Percentiles rank a stretch among this genome's conserved stretches.
Conservation (phyloP, 495 filamentous ascomycete species). For the Pyrenula massariospora region DNA sequence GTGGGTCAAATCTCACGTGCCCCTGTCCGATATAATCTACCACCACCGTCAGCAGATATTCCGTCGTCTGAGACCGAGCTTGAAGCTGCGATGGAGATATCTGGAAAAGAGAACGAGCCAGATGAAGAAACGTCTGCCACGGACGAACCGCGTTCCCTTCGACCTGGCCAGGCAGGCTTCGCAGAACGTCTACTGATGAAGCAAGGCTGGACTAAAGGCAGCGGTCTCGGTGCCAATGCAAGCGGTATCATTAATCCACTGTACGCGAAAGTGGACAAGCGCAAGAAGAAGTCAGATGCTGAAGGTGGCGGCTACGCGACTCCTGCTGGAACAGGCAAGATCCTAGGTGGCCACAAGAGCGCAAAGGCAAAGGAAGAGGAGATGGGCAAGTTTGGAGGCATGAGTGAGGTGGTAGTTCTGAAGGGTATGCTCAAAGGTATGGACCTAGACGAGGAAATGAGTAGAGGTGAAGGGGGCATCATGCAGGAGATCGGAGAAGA, state of each 20-base stretch:
- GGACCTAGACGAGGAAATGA: conserved; percentile 56
- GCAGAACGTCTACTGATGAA: conserved; percentile 80
- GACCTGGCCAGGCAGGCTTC: conserved; percentile 74
- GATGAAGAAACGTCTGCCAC: conserved; percentile 34
- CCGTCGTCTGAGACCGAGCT: conserved; percentile 45
- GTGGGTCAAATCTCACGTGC: conserved; percentile 57
- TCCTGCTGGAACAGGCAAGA: conserved; percentile 60
- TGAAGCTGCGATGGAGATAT: conserved; percentile 26
- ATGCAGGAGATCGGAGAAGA: conserved; percentile 92
- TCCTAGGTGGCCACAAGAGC: conserved; percentile 57
- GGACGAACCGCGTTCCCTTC: conserved; percentile 46
- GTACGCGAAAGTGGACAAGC: conserved; percentile 72
- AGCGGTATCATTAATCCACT: conserved; percentile 76
- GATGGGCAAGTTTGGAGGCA: conserved; percentile 55
- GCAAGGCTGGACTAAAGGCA: conserved; percentile 83
- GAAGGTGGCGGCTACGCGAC: conserved; percentile 69
- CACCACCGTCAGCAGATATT: conserved; percentile 43
- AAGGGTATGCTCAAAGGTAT: conserved; percentile 74
- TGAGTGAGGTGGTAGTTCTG: conserved; percentile 70
- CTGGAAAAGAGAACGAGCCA: conserved; percentile 18
- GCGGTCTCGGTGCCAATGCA: conserved; percentile 69
- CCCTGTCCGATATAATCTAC: conserved; percentile 71
- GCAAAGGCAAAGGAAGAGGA: conserved; percentile 33
- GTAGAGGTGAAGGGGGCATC: conserved; percentile 50
- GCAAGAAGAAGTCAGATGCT: conserved; percentile 62